Percentiles rank a stretch among this genome's conserved stretches.
phyloP scores from a whole-genome alignment of 768 basidiomycete genomes.

The Favolaschia claudopus region DNA sequence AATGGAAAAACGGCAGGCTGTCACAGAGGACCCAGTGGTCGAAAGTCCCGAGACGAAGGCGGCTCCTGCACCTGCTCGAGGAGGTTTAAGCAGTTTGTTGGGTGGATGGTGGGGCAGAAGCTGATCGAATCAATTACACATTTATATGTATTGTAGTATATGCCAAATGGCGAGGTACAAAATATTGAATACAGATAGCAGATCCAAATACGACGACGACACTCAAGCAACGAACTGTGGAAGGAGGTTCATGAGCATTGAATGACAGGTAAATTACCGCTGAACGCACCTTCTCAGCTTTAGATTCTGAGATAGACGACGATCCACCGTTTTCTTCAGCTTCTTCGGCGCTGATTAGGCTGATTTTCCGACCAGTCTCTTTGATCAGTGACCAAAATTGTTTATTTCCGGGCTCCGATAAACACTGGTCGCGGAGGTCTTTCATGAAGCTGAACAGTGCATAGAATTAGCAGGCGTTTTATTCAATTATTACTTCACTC shows the following conservation, averaged over 20 bases:
- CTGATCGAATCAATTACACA: no score
- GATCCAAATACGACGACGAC: neutral
- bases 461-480: neutral
- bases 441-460: constrained; percentile 60
- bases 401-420: constrained; percentile 62
- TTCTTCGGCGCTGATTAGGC: constrained; percentile 70
- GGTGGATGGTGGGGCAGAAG: constrained; percentile 86
- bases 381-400: constrained; percentile 73
- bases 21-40: constrained; percentile 66
- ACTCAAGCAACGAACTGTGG: constrained; percentile 1
- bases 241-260: neutral
- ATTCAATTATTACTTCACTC: no score
- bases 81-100: constrained; percentile 71
- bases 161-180: constrained; percentile 20
- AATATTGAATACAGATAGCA: constrained; percentile 3
- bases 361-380: constrained; percentile 57
- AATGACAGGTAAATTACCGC: neutral
- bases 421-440: constrained; percentile 64
- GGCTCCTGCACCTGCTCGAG: constrained; percentile 48
- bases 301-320: constrained; percentile 62
- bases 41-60: constrained; percentile 58
- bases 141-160: no score
- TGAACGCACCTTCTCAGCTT: constrained; percentile 59
- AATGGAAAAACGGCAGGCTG: constrained; percentile 55
- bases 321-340: constrained; percentile 64